Evolutionary conservation across 805 yeast genomes (phyloP).

Genomic region (Ogataea wickerhamii): DNA sequence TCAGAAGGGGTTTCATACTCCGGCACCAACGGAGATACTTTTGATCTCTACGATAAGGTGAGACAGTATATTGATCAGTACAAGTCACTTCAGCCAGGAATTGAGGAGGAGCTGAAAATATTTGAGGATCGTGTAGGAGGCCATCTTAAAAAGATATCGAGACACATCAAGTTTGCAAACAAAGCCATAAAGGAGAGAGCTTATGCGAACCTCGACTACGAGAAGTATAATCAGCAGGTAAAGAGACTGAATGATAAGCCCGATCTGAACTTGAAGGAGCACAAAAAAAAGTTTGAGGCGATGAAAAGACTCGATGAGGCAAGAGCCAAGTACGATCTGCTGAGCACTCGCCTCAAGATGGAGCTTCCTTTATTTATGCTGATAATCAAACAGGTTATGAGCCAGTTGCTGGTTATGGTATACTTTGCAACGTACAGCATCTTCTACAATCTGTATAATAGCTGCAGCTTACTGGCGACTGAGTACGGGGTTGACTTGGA

Average conservation of each 20-base stretch:
- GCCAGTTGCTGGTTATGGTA: conserved; percentile 31
- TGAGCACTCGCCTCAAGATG: conserved; percentile 38
- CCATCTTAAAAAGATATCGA: conserved; percentile 12
- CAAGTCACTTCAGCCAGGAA: conserved; percentile 13
- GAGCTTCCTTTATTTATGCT: conserved; percentile 46
- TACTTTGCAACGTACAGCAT: conserved; percentile 39
- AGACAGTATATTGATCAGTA: conserved; percentile 11
- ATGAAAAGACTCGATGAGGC: conserved; percentile 30
- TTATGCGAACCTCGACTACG: conserved; percentile 22
- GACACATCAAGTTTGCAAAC: conserved; percentile 17
- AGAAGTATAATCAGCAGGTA: conserved; percentile 18
- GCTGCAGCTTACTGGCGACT: conserved; percentile 6
- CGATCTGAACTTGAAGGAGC: conserved; percentile 37
- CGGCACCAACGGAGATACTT: conserved; percentile 9
- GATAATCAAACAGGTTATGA: conserved; percentile 31
- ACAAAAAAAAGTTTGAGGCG: conserved; percentile 32
- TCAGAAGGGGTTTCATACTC: conserved; percentile 5
- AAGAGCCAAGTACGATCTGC: conserved; percentile 35
- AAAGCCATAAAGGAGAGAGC: conserved; percentile 25
- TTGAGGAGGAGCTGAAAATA: conserved; percentile 14
- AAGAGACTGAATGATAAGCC: conserved; percentile 19
- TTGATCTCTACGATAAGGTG: conserved; percentile 9
- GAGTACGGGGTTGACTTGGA: conserved; percentile 12
- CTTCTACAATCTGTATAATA: conserved; percentile 20
- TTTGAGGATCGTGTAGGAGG: conserved; percentile 17